phyloP scores from a whole-genome alignment of 176 grass and related monocot species.

The Carex pumila region DNA sequence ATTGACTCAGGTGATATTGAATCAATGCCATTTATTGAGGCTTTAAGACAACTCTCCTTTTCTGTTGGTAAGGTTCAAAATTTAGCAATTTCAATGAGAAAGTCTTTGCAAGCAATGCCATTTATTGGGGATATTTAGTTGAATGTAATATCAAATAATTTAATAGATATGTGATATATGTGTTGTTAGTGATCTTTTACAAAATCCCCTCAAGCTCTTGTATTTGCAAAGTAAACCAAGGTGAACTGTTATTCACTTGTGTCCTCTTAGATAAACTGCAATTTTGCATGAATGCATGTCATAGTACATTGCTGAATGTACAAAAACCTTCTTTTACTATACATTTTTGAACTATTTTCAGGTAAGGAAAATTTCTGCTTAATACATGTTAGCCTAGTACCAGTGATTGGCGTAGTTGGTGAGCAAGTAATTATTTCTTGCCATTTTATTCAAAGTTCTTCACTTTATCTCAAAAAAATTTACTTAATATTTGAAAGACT shows the following conservation, averaged over 20 bases:
- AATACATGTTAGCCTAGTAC: conserved; percentile 96
- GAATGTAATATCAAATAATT: neutral
- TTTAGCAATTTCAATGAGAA: neutral
- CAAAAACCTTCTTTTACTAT: neutral
- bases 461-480: neutral
- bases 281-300: neutral
- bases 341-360: conserved; percentile 19
- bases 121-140: neutral
- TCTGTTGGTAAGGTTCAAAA: conserved; percentile 69
- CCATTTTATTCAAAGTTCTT: neutral
- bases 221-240: neutral
- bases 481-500: neutral
- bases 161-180: neutral
- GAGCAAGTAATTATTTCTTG: conserved; percentile 81
- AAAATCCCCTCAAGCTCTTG: neutral
- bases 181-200: neutral
- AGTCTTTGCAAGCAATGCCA: neutral
- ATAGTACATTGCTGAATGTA: neutral
- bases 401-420: conserved; percentile 89
- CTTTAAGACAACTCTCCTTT: conserved; percentile 90
- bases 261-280: neutral
- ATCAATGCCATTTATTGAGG: conserved; percentile 99
- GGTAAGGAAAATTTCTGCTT: conserved; percentile 98
- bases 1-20: conserved; percentile 91
- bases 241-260: neutral